A percentile compares a stretch with the other conserved stretches of the same genome.
phyloP scores from a whole-genome alignment of 805 yeast species.

The Candida yuanshanica region DNA sequence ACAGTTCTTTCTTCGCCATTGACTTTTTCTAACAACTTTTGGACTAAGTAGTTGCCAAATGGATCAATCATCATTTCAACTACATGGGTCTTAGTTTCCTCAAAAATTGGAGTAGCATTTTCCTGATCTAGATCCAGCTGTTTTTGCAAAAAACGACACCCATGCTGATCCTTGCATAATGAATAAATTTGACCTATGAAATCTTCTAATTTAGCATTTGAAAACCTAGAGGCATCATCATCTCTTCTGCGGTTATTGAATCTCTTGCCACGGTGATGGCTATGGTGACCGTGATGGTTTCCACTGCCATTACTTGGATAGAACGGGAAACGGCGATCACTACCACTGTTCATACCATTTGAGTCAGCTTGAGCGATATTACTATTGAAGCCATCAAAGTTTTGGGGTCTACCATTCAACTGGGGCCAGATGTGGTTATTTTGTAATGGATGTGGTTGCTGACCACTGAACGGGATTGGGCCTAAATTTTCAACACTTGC shows the following conservation, averaged over 20 bases:
- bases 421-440: slow-evolving; percentile 23
- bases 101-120: slow-evolving; percentile 71
- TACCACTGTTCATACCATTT: slow-evolving; percentile 11
- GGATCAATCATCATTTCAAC: slow-evolving; percentile 92
- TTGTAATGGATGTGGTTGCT: slow-evolving; percentile 14
- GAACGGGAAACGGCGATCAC: slow-evolving; percentile 16
- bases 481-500: slow-evolving; percentile 12
- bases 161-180: slow-evolving; percentile 93
- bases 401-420: slow-evolving; percentile 16
- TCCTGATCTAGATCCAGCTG: slow-evolving; percentile 65
- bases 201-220: slow-evolving; percentile 62
- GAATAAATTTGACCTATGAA: slow-evolving; percentile 69
- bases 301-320: slow-evolving; percentile 11
- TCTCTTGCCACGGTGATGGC: slow-evolving; percentile 15
- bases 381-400: slow-evolving; percentile 10
- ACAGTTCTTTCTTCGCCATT: slow-evolving; percentile 61
- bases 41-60: slow-evolving; percentile 94
- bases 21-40: slow-evolving; percentile 79
- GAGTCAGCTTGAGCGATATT: slow-evolving; percentile 7
- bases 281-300: slow-evolving; percentile 6
- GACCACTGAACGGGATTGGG: slow-evolving; percentile 6
- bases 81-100: slow-evolving; percentile 70
- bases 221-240: slow-evolving; percentile 67
- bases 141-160: slow-evolving; percentile 87
- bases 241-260: slow-evolving; percentile 22